A percentile compares a stretch with the other conserved stretches of the same genome.
Conservation (phyloP, 495 filamentous ascomycete species). For the Lichenothelia convexa region DNA sequence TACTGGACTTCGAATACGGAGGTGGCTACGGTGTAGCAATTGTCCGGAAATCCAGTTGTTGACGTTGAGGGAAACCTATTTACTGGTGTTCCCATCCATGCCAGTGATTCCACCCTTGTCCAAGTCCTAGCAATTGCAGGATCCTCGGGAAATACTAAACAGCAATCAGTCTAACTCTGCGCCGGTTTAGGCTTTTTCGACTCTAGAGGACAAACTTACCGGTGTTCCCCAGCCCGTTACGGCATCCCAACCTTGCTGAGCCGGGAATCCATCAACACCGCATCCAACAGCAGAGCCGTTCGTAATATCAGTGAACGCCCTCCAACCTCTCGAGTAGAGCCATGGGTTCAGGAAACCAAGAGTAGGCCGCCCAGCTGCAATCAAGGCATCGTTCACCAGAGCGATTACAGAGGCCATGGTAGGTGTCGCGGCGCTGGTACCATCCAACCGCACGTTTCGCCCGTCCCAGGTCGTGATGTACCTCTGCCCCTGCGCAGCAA, state of each 20-base stretch:
- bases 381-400: conserved; percentile 20
- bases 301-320: conserved; percentile 19
- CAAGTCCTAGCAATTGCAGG: no score
- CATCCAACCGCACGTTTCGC: conserved; percentile 14
- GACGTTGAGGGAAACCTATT: no score
- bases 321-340: conserved; percentile 18
- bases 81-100: no score
- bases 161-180: no score
- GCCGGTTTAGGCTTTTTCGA: no score
- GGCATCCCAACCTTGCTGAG: conserved; percentile 20
- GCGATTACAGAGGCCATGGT: conserved; percentile 17
- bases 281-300: conserved; percentile 17
- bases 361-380: conserved; percentile 15
- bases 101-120: no score
- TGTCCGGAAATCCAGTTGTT: no score
- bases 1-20: no score
- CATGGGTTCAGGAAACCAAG: conserved; percentile 26
- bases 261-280: conserved; percentile 16
- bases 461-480: conserved; percentile 18
- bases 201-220: no score
- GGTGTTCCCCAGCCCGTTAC: conserved; percentile 21
- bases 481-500: conserved; percentile 19
- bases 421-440: conserved; percentile 20
- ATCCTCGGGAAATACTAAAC: no score
- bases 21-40: no score